A percentile compares a stretch with the other conserved stretches of the same genome.
phyloP scores from a whole-genome alignment of 129 eudicot species.

The Centaurea solstitialis region DNA sequence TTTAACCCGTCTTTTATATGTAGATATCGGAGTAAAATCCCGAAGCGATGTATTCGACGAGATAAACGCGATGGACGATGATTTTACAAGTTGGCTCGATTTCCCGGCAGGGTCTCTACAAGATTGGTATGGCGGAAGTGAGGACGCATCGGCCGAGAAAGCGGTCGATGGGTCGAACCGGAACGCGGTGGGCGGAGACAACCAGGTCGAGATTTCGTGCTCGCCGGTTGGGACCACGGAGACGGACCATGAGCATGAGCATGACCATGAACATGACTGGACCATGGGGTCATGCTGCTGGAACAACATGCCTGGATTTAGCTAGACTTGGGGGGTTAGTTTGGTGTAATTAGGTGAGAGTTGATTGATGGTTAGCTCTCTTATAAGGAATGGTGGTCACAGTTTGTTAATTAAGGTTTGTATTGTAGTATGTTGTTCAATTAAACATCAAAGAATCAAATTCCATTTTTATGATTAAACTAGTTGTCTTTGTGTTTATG shows the following conservation, averaged over 20 bases:
- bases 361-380: conserved; percentile 18
- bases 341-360: conserved; percentile 41
- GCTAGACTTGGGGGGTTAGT: conserved; percentile 26
- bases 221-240: conserved; percentile 30
- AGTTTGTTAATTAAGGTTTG: conserved; percentile 23
- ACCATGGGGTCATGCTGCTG: conserved; percentile 43
- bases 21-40: conserved; percentile 28
- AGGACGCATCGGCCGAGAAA: conserved; percentile 27
- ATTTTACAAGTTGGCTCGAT: conserved; percentile 62
- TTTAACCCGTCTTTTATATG: background rate
- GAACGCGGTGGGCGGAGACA: conserved; percentile 19
- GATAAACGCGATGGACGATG: conserved; percentile 52
- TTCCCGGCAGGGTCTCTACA: conserved; percentile 59
- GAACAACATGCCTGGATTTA: conserved; percentile 63
- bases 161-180: conserved; percentile 24
- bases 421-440: conserved; percentile 7
- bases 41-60: conserved; percentile 34
- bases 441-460: background rate
- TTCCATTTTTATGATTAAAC: background rate
- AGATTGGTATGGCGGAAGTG: conserved; percentile 49
- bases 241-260: conserved; percentile 17
- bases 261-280: conserved; percentile 32
- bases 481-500: too few relatives aligned
- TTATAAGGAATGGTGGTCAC: conserved; percentile 11
- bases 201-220: conserved; percentile 22